Evolutionary conservation across 345 rosid genomes (phyloP).

Genomic region (Carallia pectinifolia): DNA sequence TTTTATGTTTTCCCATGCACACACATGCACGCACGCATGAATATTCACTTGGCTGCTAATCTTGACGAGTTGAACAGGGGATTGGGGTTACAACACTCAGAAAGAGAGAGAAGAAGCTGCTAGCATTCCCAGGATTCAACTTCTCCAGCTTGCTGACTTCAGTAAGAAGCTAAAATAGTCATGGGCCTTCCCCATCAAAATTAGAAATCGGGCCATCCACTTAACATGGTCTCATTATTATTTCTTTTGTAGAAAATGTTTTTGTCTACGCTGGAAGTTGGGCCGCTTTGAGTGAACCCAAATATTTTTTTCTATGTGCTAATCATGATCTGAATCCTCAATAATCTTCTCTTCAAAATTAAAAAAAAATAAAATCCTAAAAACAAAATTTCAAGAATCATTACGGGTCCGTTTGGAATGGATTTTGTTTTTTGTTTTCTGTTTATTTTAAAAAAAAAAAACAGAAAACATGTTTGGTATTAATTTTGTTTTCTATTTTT

Average conservation of each 20-base stretch:
- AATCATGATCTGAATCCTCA: no score
- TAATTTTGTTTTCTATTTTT: no score
- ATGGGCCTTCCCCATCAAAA: background rate
- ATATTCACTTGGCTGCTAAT: conserved; percentile 5
- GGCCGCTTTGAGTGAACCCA: background rate
- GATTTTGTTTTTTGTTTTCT: no score
- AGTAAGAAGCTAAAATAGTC: conserved; percentile 70
- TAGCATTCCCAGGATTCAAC: conserved; percentile 61
- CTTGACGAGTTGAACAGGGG: conserved; percentile 36
- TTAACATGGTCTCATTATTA: background rate
- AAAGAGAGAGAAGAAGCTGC: conserved; percentile 83
- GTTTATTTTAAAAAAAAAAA: no score
- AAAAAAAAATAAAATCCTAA: no score
- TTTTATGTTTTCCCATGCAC: background rate
- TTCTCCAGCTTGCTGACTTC: conserved; percentile 73
- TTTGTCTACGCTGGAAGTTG: background rate
- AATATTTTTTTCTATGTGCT: background rate
- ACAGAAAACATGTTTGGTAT: no score
- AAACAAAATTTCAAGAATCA: no score
- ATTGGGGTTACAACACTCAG: conserved; percentile 74
- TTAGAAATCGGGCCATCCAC: background rate
- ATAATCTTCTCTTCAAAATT: no score
- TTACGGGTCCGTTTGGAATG: no score
- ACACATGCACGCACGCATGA: background rate
- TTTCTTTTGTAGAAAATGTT: background rate